Evolutionary conservation across 352 stramenopile genomes (phyloP).

Genomic region (Pythium utonaiense): DNA sequence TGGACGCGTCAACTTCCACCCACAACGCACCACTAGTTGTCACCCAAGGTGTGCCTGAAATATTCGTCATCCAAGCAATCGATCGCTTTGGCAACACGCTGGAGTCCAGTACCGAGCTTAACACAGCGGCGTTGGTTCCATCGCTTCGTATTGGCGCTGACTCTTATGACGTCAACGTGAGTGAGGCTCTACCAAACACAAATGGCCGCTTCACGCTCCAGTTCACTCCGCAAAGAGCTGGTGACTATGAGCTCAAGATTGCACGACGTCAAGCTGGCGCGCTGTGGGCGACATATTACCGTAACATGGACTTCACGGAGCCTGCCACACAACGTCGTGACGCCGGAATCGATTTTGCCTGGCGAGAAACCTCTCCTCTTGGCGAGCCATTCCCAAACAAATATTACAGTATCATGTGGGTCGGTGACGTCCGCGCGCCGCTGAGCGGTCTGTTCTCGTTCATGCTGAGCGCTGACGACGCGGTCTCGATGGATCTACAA

Average conservation of each 20-base stretch:
- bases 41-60: conserved; percentile 65
- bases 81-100: conserved; percentile 92
- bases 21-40: conserved; percentile 82
- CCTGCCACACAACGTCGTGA: conserved; percentile 61
- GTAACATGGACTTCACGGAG: conserved; percentile 85
- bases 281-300: conserved; percentile 90
- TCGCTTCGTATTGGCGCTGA: conserved; percentile 39
- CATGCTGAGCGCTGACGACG: conserved; percentile 75
- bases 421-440: conserved; percentile 47
- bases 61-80: conserved; percentile 86
- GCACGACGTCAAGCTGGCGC: conserved; percentile 77
- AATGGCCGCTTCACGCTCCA: conserved; percentile 81
- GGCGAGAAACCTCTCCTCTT: conserved; percentile 59
- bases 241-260: conserved; percentile 79
- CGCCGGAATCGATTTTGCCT: conserved; percentile 82
- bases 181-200: conserved; percentile 65
- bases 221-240: conserved; percentile 80
- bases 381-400: conserved; percentile 68
- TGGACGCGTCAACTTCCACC: conserved; percentile 55
- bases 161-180: conserved; percentile 34
- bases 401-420: conserved; percentile 72
- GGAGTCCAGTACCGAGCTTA: conserved; percentile 67
- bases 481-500: conserved; percentile 70
- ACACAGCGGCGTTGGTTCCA: conserved; percentile 49
- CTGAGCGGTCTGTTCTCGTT: conserved; percentile 76